Base-by-base conservation (phyloP, 1,139 yeast species). In the Oligophagozyma castellii region DNA sequence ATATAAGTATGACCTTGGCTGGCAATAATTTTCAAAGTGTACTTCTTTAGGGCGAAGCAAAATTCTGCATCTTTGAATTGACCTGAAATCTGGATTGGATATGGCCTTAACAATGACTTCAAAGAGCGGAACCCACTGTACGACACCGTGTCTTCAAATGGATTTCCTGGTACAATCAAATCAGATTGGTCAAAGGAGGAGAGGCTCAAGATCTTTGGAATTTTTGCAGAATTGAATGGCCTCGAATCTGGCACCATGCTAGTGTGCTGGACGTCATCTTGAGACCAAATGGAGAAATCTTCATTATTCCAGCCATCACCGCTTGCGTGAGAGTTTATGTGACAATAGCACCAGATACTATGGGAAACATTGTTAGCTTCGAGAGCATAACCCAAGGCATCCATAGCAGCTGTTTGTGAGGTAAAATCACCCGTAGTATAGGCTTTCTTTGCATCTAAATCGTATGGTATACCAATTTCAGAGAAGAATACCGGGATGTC, bases 401-500 rank as follows among this genome's bases (percentile, higher is more conserved):
- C 95, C 53, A 81, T 58, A 0, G 95, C 95, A 5, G 69, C 61
- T 3, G 79, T 75, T 46, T 86, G 96, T 1, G 81, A 65, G 8
- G 63, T 54, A 47, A 71, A 84, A 36, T 72, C 67, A 1, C 86
- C 83, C 31, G 62, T 64, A 1, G 51, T 48, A 46, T 69, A 84
- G 0, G 95, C 80, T 26, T 57, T 59, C 43, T 76, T 77, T 35
- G 68, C 65, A 49, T 86, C 89, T 93, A 86, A 79, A 52, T 89
- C 95, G 52, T 75, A 83, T 2, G 98, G 96, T 75, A 86, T 80
- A 3, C 98, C 98, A n/a, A 89, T 84, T 53, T 86, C 98, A 1
- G 93, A 73, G 63, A 89, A 72, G 23, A 86, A 57, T 5, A 78
- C 67, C 0, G 94, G 93, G 7, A 79, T 58, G 10, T 43, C 24